phyloP scores from a whole-genome alignment of 441 rosid genomes.

The Arabidopsis hybrid region DNA sequence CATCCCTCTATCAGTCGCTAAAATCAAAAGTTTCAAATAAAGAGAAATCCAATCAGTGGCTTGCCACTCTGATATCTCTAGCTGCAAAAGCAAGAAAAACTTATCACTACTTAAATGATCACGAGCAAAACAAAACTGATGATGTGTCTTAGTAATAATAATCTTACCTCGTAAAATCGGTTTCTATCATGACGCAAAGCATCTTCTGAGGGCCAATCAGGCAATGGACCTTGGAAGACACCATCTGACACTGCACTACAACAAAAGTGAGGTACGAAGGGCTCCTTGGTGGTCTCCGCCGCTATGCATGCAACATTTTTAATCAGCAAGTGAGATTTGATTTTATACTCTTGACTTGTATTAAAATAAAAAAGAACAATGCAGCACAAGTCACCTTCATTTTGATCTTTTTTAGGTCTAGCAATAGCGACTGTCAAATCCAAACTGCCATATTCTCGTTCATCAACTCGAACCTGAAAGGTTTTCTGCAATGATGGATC shows the following conservation, averaged over 20 bases:
- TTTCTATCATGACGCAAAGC: not conserved
- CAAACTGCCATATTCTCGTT: not conserved
- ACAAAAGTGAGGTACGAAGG: conserved; percentile 10
- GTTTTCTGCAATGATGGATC: no score
- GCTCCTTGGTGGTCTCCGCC: not conserved
- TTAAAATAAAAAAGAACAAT: no score
- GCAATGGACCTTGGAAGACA: conserved; percentile 9
- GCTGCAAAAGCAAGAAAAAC: conserved; percentile 7
- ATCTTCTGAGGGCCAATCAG: conserved; percentile 29
- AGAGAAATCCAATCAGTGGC: conserved; percentile 8
- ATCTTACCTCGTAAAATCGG: conserved; percentile 21
- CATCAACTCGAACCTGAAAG: no score
- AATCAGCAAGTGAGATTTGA: not conserved
- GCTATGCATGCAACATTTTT: conserved; percentile 2
- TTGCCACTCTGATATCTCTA: conserved; percentile 19
- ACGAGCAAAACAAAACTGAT: not conserved
- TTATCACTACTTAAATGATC: not conserved
- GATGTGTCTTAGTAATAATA: not conserved
- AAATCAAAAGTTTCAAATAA: conserved; percentile 16
- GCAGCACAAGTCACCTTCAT: not conserved
- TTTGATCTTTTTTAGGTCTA: not conserved
- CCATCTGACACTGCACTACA: not conserved
- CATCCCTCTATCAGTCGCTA: not conserved
- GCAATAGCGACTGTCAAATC: not conserved
- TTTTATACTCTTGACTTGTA: no score